phyloP scores from a whole-genome alignment of 129 eudicot species.

The Daucus carota region DH1_v3.0 NC_030386.2:27540501-27541000 shows the following conservation, averaged over 20 bases:
- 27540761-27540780: neutral
- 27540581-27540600: neutral
- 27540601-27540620: neutral
- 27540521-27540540: neutral
- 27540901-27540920: neutral
- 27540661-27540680: neutral
- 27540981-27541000: neutral
- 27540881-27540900: neutral
- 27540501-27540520: neutral
- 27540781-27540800: neutral
- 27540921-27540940: neutral
- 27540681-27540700: conserved; percentile 6
- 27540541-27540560: neutral
- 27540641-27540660: neutral
- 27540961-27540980: neutral
- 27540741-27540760: neutral
- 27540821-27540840: neutral
- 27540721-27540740: neutral
- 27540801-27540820: conserved; percentile 2
- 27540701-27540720: no score
- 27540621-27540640: neutral
- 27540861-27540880: neutral
- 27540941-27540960: neutral
- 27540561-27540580: neutral
- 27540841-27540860: neutral